Conservation (phyloP, 2,329 filamentous ascomycete genomes). For the Exophiala xenobiotica region DNA sequence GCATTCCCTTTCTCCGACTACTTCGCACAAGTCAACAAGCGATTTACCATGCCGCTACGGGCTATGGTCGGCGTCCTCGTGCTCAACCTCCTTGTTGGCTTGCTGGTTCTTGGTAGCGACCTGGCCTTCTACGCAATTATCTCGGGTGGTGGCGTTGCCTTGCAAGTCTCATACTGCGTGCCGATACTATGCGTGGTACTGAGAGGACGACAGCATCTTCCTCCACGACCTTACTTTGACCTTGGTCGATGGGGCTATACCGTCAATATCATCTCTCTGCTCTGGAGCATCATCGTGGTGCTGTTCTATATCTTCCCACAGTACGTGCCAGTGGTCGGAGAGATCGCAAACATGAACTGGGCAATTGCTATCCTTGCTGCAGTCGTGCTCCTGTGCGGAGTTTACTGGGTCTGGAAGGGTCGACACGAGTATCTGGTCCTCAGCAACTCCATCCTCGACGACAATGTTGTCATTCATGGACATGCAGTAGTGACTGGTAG, state of each 20-base stretch:
- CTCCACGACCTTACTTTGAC: constrained; percentile 24
- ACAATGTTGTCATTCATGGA: constrained; percentile 24
- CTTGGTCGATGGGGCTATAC: constrained; percentile 25
- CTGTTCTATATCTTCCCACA: constrained; percentile 26
- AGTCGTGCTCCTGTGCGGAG: constrained; percentile 20
- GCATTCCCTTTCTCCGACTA: constrained; percentile 58
- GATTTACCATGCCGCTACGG: constrained; percentile 56
- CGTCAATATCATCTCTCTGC: constrained; percentile 21
- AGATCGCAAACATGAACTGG: constrained; percentile 28
- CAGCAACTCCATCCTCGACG: constrained; percentile 24
- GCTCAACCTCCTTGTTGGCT: constrained; percentile 21
- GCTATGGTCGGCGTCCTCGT: constrained; percentile 23
- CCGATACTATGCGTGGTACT: constrained; percentile 23
- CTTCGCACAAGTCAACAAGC: constrained; percentile 54
- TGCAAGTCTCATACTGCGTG: constrained; percentile 25
- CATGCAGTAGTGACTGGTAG: constrained; percentile 17
- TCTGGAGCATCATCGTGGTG: constrained; percentile 23
- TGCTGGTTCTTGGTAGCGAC: constrained; percentile 22
- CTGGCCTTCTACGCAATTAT: constrained; percentile 27
- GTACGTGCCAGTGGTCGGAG: constrained; percentile 23
- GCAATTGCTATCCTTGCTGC: constrained; percentile 24
- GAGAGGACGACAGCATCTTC: constrained; percentile 22
- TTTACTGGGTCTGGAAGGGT: constrained; percentile 25
- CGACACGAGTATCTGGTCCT: constrained; percentile 23
- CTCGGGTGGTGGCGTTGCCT: constrained; percentile 22